Evolutionary conservation across 345 rosid species (phyloP), one percentile per base, ranked within the genome.

Genomic region (Populus deltoides): DNA sequence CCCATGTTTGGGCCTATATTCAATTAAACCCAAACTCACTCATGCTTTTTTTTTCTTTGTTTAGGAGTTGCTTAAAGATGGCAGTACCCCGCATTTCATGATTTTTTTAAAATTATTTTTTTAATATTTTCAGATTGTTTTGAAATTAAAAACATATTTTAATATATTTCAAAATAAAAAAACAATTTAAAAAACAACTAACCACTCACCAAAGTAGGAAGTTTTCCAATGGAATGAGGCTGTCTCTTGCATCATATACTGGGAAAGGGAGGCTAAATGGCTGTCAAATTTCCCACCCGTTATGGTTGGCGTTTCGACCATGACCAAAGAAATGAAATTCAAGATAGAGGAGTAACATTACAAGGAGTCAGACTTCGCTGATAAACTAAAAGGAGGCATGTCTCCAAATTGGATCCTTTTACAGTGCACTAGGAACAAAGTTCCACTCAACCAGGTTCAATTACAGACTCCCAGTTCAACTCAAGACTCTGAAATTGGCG

Each of bases 391-490:
- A 16, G 3, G 45, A 18, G 36, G 8, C 17, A 61, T 36, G 3
- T 61, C 11, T 29, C 25, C 2, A 33, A 51, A 67, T 66, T 20
- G 24, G 31, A 45, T 3, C 5, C 29, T 7, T 16, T 9, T 8
- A 35, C 11, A 29, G 31, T 31, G 41, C 16, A 3, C 49, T 11
- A 59, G 25, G 22, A 36, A 68, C 61, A 55, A 66, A 53, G 51
- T 65, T 38, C 13, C 68, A 45, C 57, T n/a, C 20, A 41, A 66
- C 41, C 49, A 70, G 72, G 36, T 79, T 66, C 47, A 35, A 35
- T 66, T 33, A 76, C 18, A 45, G 18, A 57, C 53, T 43, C 65
- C 66, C 73, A 72, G 31, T 80, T 67, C 51, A 38, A 53, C 73
- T 36, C 68, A 9, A 45, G 25, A 57, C 63, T 51, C 55, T 18